Conservation (phyloP, 768 basidiomycete species). For the Stropharia rugosoannulata region DNA sequence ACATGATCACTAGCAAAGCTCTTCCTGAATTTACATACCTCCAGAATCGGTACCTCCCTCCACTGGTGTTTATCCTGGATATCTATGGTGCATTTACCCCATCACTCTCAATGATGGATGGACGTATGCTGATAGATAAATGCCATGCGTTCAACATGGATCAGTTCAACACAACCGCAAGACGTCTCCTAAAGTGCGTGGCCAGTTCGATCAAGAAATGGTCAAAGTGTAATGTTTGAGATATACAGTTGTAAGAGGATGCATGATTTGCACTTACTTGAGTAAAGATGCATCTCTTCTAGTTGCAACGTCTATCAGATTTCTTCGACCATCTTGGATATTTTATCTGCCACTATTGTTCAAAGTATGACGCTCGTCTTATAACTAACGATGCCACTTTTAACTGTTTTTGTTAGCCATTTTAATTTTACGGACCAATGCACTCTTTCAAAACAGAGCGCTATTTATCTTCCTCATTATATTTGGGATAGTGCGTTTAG, state of each 20-base stretch:
- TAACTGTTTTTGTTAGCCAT: slow-evolving; percentile 1
- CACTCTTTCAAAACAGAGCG: slow-evolving; percentile 8
- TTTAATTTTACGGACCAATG: slow-evolving; percentile 12
- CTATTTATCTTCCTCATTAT: slow-evolving; percentile 2
- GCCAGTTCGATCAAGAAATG: no score
- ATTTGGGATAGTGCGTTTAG: neutral
- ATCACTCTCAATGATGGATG: neutral
- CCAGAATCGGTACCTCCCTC: slow-evolving; percentile 21
- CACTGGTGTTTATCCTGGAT: slow-evolving; percentile 15
- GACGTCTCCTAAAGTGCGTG: no score
- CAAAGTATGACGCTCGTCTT: neutral
- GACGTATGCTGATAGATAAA: no score
- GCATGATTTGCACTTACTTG: no score
- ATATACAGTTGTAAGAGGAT: no score
- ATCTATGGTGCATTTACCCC: slow-evolving; percentile 10
- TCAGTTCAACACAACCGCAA: no score
- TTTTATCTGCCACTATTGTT: neutral
- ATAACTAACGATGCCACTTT: neutral
- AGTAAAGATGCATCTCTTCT: no score
- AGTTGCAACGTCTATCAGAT: neutral
- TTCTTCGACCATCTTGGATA: neutral
- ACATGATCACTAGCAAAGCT: neutral
- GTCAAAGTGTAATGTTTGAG: no score
- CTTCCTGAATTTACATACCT: neutral
- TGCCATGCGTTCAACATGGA: no score